A percentile compares a stretch with the other conserved stretches of the same genome.
Conservation (phyloP, 2,329 filamentous ascomycete genomes). For the Clonostachys rhizophaga region DNA sequence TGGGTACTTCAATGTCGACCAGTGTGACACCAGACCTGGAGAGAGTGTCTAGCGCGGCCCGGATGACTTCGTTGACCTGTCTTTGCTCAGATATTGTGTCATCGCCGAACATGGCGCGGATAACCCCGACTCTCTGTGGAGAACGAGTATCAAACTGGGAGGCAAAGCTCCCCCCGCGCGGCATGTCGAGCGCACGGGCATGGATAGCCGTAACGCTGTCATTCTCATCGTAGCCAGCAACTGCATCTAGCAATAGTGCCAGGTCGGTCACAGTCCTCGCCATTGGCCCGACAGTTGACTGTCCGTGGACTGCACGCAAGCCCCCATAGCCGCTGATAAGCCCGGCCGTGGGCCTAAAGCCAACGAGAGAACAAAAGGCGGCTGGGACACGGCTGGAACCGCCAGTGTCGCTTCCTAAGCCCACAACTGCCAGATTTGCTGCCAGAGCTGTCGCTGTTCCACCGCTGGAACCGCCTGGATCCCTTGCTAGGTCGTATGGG, state of each 20-base stretch:
- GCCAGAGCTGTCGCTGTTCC: slow-evolving; percentile 4
- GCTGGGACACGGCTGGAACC: slow-evolving; percentile 4
- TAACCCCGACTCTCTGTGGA: background rate
- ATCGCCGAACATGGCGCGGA: background rate
- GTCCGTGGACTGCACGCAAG: slow-evolving; percentile 1
- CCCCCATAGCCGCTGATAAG: slow-evolving; percentile 3
- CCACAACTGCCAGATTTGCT: slow-evolving; percentile 3
- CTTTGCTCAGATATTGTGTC: background rate
- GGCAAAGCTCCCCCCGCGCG: background rate
- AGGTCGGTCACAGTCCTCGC: slow-evolving; percentile 2
- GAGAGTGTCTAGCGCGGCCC: background rate
- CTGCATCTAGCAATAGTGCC: background rate
- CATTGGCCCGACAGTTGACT: slow-evolving; percentile 4
- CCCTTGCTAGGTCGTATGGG: slow-evolving; percentile 2
- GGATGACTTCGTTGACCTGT: background rate
- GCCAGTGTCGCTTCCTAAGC: slow-evolving; percentile 3
- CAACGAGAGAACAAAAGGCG: slow-evolving; percentile 3
- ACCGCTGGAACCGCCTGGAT: slow-evolving; percentile 3
- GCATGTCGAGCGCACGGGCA: background rate
- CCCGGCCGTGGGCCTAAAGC: slow-evolving; percentile 3
- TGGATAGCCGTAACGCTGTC: background rate
- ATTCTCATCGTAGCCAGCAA: background rate
- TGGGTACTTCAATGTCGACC: background rate
- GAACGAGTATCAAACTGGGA: background rate
- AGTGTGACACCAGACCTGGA: background rate